Base-by-base conservation (phyloP, 2,329 filamentous ascomycete genomes). In the Paracamarosporium sp. region DNA sequence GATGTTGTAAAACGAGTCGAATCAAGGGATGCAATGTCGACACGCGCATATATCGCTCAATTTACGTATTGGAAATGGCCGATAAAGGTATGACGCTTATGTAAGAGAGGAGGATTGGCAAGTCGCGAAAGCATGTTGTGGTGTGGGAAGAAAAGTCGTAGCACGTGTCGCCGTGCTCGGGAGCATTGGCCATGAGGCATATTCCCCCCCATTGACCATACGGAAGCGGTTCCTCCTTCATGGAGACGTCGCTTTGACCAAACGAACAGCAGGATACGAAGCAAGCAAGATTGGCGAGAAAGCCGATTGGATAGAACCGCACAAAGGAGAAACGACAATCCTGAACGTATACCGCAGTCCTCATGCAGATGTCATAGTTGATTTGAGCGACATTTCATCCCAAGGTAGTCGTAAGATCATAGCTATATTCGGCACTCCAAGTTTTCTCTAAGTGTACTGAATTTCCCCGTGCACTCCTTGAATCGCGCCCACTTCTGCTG, bases 41-140 rank as follows among this genome's bases (percentile, higher is more conserved):
- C 22, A 17, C 20, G 20, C 31, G 31, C 31, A 48, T 48, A 48
- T 48, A 48, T 48, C 45, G 45, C 45, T 48, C 45, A 43, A 36
- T 24, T 48, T 48, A 48, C 45, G 45, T 48, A 48, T 20, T 48
- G 22, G 31, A 27, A 48, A 36, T 36, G 31, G 20, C 45, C 44
- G 35, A 20, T 28, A 22, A 13, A n/a, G 28, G 44, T 12, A 47
- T 33, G 35, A 5, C 30, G 44, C 44, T 47, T 47, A 33, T 8
- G 44, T 38, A 48, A 48, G 13, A 25, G 31, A 36, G 28, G 20
- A 48, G 30, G 6, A 48, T 17, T 48, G 30, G 28, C 20, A 31
- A 35, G 8, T 35, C 22, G 45, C 20, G 45, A 48, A 20, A 48
- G 11, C 22, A 25, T 27, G 30, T 22, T 48, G 45, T 27, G 45